Base-by-base conservation (phyloP, 1,139 yeast species). In the Diutina ranongensis region DNA sequence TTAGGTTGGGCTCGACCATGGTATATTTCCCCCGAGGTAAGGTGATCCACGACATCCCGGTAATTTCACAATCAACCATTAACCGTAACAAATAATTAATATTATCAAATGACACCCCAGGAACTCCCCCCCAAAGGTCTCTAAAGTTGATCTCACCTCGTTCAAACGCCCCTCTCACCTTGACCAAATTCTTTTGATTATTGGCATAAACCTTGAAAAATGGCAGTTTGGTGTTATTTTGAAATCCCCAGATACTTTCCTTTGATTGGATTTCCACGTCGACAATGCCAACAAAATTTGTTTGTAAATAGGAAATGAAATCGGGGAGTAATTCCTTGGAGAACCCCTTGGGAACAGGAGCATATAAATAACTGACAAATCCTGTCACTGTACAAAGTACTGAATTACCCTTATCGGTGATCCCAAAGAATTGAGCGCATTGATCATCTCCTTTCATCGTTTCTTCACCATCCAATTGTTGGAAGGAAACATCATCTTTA, bases 31-130 rank as follows among this genome's bases (percentile, higher is more conserved):
- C 79, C 47, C 72, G 76, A 0, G 97, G 97, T 21, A 92, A 70
- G 0, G 96, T 85, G 40, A 94, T 72, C 99, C 99, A 94, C 22
- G 95, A 84, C 98, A 94, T 92, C 44, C 99, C 99, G 0, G 92
- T 84, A 50, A 85, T 82, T 46, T 82, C 77, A 61, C 95, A 82
- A 63, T 94, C 99, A 46, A 92, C 79, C 95, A 94, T 88, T 60
- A 89, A 69, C 53, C 98, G 71, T 50, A 94, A 63, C 45, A 87
- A 71, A 60, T 83, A 94, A 49, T 88, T 87, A 51, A 94, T 79
- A 58, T 92, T 94, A 61, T 94, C 99, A 59, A 82, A 94, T 0
- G 96, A 78, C 52, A 83, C 79, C 41, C 76, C 68, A 25, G 42
- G 42, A 40, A 76, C 75, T 1, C 73, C 65, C 19, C 77, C 75